Evolutionary conservation across 1,139 yeast species (phyloP), one percentile per base, ranked within the genome.

Genomic region (Candida glucosophila): DNA sequence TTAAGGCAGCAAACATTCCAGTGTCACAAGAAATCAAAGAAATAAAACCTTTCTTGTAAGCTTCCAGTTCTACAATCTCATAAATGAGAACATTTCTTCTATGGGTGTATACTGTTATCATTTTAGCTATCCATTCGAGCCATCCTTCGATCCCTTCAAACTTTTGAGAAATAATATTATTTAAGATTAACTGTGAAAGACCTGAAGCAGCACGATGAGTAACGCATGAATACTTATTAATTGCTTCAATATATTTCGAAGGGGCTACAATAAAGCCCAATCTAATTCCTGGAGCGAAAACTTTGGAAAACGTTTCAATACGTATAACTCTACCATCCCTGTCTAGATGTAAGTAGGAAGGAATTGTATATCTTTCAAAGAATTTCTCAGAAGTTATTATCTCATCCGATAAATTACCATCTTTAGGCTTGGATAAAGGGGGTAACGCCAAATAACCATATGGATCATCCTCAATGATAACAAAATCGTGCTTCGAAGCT

Each of bases 1-100:
- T 53, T 15, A 77, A 53, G 40, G 79, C 62, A 23, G 77, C 69
- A 52, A 82, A 82, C 94, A 82, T 82, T 17, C 94, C 94, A 3
- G 88, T 86, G 14, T 63, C 58, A 2, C 92, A 88, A 32, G 73
- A 80, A 32, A 73, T 52, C 5, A 71, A 55, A 8, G 57, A 54
- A 29, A 74, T 47, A 22, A 57, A 56, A 12, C 47, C 52, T 17
- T 49, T 43, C 26, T 49, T 37, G 30, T 41, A 54, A 6, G 57
- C 60, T 12, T 45, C 33, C 29, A 49, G 47, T 22, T 50, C 43
- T 22, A 29, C 39, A 14, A 55, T 37, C 19, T 43, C 41, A 26
- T 38, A 43, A 22, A 67, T 44, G 33, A 74, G 58, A 4, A 59
- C 43, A 37, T 75, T 65, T 43, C 76, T 65, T 40, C 88, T 62